Evolutionary conservation across 129 eudicot species (phyloP).

Genomic region (Rutidosis leptorrhynchoides): DNA sequence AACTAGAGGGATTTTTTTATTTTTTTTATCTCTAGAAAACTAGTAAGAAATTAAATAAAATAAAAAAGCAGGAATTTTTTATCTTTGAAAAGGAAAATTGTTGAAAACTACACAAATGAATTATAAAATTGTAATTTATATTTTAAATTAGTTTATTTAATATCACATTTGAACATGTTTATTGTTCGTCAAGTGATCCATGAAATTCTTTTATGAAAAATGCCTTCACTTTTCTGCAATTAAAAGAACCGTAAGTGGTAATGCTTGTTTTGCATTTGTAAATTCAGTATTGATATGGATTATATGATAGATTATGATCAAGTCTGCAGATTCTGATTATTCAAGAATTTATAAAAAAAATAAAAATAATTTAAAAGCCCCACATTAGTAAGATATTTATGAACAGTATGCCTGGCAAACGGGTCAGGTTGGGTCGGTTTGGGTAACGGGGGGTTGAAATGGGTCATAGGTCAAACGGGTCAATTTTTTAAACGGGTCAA

Average conservation of each 20-base stretch:
- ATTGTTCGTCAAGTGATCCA: no score
- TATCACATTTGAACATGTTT: not conserved
- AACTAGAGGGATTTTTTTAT: not conserved
- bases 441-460: no score
- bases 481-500: no score
- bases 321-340: not conserved
- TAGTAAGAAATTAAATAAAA: not conserved
- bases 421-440: no score
- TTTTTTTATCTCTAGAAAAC: not conserved
- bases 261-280: conserved; percentile 1
- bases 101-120: no score
- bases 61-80: no score
- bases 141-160: no score
- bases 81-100: not conserved
- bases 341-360: not conserved
- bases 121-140: no score
- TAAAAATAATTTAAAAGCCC: not conserved
- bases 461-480: no score
- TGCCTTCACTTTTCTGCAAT: not conserved
- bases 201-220: not conserved
- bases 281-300: not conserved
- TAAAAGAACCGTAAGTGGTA: no score
- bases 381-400: not conserved
- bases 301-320: not conserved
- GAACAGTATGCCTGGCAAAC: no score